Evolutionary conservation across 2,329 filamentous ascomycete species (phyloP).

Genomic region (Leptographium galeiforme): DNA sequence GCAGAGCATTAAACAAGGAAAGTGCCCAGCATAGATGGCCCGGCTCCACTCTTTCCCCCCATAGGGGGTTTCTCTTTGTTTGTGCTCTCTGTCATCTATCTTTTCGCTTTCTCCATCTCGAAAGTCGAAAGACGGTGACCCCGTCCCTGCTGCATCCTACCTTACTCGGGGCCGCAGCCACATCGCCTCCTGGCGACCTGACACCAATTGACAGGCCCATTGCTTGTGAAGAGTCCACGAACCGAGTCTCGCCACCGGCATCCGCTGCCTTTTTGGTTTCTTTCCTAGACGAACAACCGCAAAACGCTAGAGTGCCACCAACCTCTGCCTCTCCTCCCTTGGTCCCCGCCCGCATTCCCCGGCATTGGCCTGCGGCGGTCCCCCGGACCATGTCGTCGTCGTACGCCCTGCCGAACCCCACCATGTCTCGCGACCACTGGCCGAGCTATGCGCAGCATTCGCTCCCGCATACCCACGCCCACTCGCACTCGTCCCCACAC

Average conservation of each 20-base stretch:
- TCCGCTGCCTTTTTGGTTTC: too few relatives aligned
- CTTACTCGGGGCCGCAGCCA: neutral
- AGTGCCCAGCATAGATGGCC: neutral
- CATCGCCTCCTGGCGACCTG: neutral
- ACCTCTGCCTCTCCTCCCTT: too few relatives aligned
- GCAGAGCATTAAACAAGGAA: neutral
- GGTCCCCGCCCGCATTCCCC: neutral
- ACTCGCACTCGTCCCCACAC: constrained; percentile 22
- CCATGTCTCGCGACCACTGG: constrained; percentile 23
- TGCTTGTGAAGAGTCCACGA: too few relatives aligned
- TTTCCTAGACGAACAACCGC: neutral
- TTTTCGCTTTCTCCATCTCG: neutral
- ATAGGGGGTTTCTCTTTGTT: neutral
- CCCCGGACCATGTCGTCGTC: constrained; percentile 32
- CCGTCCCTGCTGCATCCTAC: neutral
- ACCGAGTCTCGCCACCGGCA: too few relatives aligned
- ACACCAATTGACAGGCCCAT: neutral
- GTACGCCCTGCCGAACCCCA: constrained; percentile 39
- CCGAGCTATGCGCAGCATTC: constrained; percentile 19
- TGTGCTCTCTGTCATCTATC: neutral
- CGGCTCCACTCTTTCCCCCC: neutral
- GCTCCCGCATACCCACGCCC: constrained; percentile 5
- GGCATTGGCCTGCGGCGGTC: neutral
- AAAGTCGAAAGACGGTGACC: neutral
- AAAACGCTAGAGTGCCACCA: neutral